A percentile compares a stretch with the other conserved stretches of the same genome.
Conservation (phyloP, 1,139 yeast species). For the Zygosaccharomyces sapae region DNA sequence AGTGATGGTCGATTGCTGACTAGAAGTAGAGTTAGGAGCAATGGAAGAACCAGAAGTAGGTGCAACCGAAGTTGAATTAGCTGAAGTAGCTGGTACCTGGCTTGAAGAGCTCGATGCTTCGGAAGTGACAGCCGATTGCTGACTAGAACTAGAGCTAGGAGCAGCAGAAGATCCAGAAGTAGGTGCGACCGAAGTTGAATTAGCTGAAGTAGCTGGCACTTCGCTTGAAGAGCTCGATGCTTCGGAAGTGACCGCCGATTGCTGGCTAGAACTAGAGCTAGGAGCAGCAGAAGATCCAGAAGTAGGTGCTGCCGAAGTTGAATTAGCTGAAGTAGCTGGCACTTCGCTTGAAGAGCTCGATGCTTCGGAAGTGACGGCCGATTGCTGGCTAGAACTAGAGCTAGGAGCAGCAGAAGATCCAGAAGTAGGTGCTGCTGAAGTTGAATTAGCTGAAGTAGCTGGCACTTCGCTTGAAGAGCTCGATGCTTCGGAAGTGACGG, state of each 20-base stretch:
- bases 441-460: neutral
- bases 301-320: neutral
- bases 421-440: neutral
- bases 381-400: neutral
- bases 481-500: neutral
- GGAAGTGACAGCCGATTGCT: conserved; percentile 5
- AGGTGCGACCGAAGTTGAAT: neutral
- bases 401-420: conserved; percentile 1
- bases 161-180: conserved; percentile 3
- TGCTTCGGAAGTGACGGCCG: neutral
- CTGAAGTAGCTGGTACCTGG: conserved; percentile 1
- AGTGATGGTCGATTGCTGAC: conserved; percentile 6
- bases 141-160: conserved; percentile 10
- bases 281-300: conserved; percentile 4
- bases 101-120: neutral
- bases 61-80: conserved; percentile 1
- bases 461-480: conserved; percentile 1
- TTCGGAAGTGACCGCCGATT: conserved; percentile 3
- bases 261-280: conserved; percentile 10
- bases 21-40: conserved; percentile 9
- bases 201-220: conserved; percentile 3
- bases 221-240: neutral
- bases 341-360: neutral
- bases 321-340: neutral
- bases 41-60: conserved; percentile 2